Percentiles rank a stretch among this genome's conserved stretches.
Evolutionary conservation across 2,329 filamentous ascomycete species (phyloP).

Genomic region (Diaporthe nobilis): DNA sequence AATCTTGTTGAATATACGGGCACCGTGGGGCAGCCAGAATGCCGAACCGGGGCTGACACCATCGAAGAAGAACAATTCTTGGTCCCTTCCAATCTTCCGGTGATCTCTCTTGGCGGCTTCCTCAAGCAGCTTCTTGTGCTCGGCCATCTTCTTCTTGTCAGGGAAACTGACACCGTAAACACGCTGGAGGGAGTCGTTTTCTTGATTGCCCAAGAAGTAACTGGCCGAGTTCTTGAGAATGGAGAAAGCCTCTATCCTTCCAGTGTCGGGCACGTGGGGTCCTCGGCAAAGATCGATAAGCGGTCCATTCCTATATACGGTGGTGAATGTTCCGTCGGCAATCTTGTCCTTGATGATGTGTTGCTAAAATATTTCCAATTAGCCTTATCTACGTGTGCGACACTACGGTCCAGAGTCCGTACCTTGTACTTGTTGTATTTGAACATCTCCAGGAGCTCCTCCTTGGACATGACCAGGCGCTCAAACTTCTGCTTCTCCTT

Average conservation of each 20-base stretch:
- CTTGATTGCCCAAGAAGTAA: constrained; percentile 94
- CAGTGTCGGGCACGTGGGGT: constrained; percentile 93
- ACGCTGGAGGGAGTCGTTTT: constrained; percentile 94
- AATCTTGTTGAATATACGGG: constrained; percentile 92
- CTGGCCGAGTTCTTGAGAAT: constrained; percentile 80
- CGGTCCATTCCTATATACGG: constrained; percentile 93
- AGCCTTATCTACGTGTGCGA: not conserved
- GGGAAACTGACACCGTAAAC: constrained; percentile 97
- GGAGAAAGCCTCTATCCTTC: constrained; percentile 93
- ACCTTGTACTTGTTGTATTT: constrained; percentile 96
- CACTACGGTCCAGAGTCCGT: not conserved
- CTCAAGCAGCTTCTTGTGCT: constrained; percentile 94
- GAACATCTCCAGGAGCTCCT: constrained; percentile 95
- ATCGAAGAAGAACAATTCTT: constrained; percentile 98
- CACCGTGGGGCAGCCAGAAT: constrained; percentile 93
- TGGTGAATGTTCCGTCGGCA: constrained; percentile 88
- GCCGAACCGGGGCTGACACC: constrained; percentile 92
- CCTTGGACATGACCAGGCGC: constrained; percentile 89
- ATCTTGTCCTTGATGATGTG: constrained; percentile 97
- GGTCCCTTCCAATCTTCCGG: constrained; percentile 91
- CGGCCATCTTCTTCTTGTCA: constrained; percentile 93
- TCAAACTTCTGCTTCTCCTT: constrained; percentile 98
- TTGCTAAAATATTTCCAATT: constrained; percentile 66
- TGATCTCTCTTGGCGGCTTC: constrained; percentile 99
- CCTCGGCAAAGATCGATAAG: constrained; percentile 96